Base-by-base conservation (phyloP, 768 basidiomycete genomes). In the Zangia roseola region DNA sequence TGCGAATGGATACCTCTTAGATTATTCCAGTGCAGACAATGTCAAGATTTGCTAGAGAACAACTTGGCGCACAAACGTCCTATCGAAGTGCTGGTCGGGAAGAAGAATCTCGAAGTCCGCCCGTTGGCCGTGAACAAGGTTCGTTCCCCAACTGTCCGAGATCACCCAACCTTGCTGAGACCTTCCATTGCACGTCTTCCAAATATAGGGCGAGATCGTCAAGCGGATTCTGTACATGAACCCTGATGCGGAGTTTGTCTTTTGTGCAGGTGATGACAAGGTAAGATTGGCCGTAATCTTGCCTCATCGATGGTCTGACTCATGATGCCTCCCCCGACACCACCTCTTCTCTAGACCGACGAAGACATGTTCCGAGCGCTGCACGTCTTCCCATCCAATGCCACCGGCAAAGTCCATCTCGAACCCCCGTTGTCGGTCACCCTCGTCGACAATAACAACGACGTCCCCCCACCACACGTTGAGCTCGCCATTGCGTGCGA, bases 361-460 rank as follows among this genome's bases (percentile, higher is more conserved):
- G 95, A 99, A 73, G 95, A 99, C 74, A 99, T 99, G 95, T 97
- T 97, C 88, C 86, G 94, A 56, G 79, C 91, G 0, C 76, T 95
- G 1, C 77, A 82, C 20, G 74, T 86, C 54, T 88, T 88, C 71
- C 71, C 72, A 0, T 57, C 74, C 1, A 33, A 59, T 13, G 31
- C 40, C 1, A 65, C 60, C 24, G 74, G 56, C 40, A 74, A 71
- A 49, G 69, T 75, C 12, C 69, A 68, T 8, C 77, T 88, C 72
- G 74, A 82, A 58, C 77, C 71, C 45, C 88, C 81, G 19, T 70
- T 84, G 47, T 83, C 67, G 54, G 76, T 64, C 64, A 74, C 68
- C 7, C 69, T 76, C 19, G 48, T 69, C 26, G 59, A 58, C 57
- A 55, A 50, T 26, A 42, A 48, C 13, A 10, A 41, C n/a, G 28